Evolutionary conservation across 202 grass and related monocot species (phyloP).

Genomic region (Schoenoplectus tabernaemontani): DNA sequence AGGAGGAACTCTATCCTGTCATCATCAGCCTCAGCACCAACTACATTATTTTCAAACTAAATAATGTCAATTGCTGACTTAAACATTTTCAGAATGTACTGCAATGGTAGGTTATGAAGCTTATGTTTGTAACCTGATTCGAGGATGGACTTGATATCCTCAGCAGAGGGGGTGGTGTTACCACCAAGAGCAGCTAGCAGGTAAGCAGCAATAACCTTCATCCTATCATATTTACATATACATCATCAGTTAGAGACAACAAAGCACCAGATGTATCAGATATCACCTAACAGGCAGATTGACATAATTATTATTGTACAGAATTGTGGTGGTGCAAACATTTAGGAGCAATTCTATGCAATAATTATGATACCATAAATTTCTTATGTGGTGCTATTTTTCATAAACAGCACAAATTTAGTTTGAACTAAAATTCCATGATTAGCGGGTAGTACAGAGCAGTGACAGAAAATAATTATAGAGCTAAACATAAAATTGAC

Average conservation of each 20-base stretch:
- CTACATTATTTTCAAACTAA: slow-evolving; percentile 21
- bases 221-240: slow-evolving; percentile 31
- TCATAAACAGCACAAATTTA: not conserved
- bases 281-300: not conserved
- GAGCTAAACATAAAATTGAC: not conserved
- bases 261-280: not conserved
- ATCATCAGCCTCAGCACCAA: slow-evolving; percentile 58
- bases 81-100: not conserved
- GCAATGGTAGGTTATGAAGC: not conserved
- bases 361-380: not conserved
- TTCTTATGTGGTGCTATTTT: not conserved
- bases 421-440: not conserved
- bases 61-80: not conserved
- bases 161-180: slow-evolving; percentile 39
- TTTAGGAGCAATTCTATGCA: too few species aligned
- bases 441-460: not conserved
- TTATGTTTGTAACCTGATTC: slow-evolving; percentile 47
- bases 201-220: slow-evolving; percentile 77
- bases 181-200: slow-evolving; percentile 58
- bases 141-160: slow-evolving; percentile 53
- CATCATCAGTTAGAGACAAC: not conserved
- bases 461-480: not conserved
- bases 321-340: not conserved
- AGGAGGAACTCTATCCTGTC: slow-evolving; percentile 52
- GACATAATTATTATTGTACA: not conserved